Evolutionary conservation across 208 protist genomes (phyloP).

Genomic region (Crithidia mellificae): DNA sequence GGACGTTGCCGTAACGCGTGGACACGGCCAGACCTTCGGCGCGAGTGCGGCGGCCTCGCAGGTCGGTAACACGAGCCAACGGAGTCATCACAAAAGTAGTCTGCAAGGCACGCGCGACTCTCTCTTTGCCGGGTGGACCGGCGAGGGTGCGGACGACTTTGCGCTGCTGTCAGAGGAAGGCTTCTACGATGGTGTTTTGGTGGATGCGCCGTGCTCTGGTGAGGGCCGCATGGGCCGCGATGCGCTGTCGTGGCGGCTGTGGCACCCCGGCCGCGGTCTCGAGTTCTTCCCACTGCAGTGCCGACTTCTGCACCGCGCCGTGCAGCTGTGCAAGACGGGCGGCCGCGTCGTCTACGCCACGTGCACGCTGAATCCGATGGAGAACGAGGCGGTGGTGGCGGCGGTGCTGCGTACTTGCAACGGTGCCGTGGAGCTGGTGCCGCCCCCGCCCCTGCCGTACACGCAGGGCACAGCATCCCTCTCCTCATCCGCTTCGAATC

Average conservation of each 20-base stretch:
- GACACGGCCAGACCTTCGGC: slow-evolving; percentile 36
- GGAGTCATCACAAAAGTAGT: too few species aligned
- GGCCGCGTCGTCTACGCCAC: slow-evolving; percentile 95
- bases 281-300: slow-evolving; percentile 77
- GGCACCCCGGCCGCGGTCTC: slow-evolving; percentile 66
- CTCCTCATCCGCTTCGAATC: too few species aligned
- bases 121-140: too few species aligned
- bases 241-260: slow-evolving; percentile 78
- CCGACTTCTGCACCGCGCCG: slow-evolving; percentile 66
- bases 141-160: neutral
- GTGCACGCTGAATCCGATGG: slow-evolving; percentile 96
- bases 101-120: too few species aligned
- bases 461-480: too few species aligned
- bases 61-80: slow-evolving; percentile 13
- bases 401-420: slow-evolving; percentile 54
- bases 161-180: slow-evolving; percentile 1
- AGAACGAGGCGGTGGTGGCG: slow-evolving; percentile 95
- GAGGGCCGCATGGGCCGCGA: slow-evolving; percentile 90
- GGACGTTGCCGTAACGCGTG: slow-evolving; percentile 38
- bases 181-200: slow-evolving; percentile 85
- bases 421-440: slow-evolving; percentile 49
- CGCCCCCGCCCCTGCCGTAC: slow-evolving; percentile 21
- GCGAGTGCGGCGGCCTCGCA: neutral
- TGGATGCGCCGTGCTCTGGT: slow-evolving; percentile 95
- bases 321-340: slow-evolving; percentile 61